These are phyloP conservation scores for Tolypocladium endophyticum DNA, from an alignment of 2,329 filamentous ascomycete genomes.

Conservation along the genomic window DNA sequence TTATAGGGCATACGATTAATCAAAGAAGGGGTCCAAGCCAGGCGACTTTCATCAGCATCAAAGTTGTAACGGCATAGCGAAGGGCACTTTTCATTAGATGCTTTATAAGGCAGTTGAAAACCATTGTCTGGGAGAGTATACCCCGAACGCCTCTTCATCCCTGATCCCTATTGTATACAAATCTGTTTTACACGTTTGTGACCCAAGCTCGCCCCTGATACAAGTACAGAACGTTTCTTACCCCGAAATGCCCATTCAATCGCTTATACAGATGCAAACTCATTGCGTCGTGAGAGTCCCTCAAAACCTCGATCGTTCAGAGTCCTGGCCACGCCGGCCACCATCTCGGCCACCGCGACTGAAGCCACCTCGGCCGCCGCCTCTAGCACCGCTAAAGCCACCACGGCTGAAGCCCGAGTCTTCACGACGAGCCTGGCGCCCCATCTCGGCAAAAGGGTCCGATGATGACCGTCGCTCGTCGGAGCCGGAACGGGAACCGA, in stretches of 20 bases:
- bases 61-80: background rate
- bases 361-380: slow-evolving; percentile 4
- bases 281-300: background rate
- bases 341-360: slow-evolving; percentile 4
- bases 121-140: slow-evolving; percentile 1
- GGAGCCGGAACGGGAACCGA: slow-evolving; percentile 1
- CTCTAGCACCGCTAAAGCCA: background rate
- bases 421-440: slow-evolving; percentile 14
- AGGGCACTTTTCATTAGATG: background rate
- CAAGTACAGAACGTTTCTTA: background rate
- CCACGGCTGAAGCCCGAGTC: slow-evolving; percentile 10
- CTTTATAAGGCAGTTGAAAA: background rate
- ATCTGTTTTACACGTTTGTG: background rate
- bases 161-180: background rate
- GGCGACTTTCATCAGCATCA: background rate
- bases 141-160: background rate
- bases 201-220: background rate
- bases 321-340: background rate
- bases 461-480: slow-evolving; percentile 4
- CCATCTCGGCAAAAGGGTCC: slow-evolving; percentile 17
- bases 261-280: background rate
- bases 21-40: background rate
- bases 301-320: slow-evolving; percentile 1
- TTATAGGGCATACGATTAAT: background rate
- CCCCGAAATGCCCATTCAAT: background rate